These are phyloP conservation scores for Aspergillus asperescens DNA, from an alignment of 495 filamentous ascomycete genomes.

Conservation along the genomic window DNA sequence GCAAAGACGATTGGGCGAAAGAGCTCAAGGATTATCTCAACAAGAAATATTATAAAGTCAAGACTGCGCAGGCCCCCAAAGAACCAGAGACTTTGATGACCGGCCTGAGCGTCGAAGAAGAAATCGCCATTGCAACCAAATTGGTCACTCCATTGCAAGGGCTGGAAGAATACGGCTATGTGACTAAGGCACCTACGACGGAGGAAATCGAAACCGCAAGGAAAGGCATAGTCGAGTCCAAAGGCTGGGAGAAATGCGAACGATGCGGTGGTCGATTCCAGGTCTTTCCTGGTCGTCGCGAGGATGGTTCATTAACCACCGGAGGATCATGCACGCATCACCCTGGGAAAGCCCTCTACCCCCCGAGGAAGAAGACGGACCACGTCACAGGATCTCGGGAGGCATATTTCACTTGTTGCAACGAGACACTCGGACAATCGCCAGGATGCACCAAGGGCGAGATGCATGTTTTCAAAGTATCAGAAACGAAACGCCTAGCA, in stretches of 20 bases:
- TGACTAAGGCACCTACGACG: slow-evolving; percentile 56
- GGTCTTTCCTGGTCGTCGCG: slow-evolving; percentile 80
- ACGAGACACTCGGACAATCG: slow-evolving; percentile 59
- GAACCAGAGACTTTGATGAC: slow-evolving; percentile 50
- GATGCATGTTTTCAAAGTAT: slow-evolving; percentile 85
- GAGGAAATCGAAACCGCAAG: slow-evolving; percentile 57
- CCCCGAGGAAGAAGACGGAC: slow-evolving; percentile 44
- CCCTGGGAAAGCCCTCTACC: slow-evolving; percentile 56
- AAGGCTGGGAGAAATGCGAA: slow-evolving; percentile 83
- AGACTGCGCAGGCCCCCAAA: slow-evolving; percentile 20
- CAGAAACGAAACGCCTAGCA: slow-evolving; percentile 68
- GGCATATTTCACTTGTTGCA: slow-evolving; percentile 73
- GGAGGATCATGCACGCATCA: slow-evolving; percentile 77
- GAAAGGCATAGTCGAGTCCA: slow-evolving; percentile 56
- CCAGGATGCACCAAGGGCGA: slow-evolving; percentile 63
- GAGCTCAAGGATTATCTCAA: slow-evolving; percentile 41
- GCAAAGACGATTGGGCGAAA: slow-evolving; percentile 56
- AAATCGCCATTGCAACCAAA: slow-evolving; percentile 56
- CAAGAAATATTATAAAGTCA: slow-evolving; percentile 38
- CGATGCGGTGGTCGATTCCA: slow-evolving; percentile 83
- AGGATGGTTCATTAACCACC: slow-evolving; percentile 72
- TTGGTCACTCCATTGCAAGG: slow-evolving; percentile 55
- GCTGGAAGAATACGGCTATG: slow-evolving; percentile 67
- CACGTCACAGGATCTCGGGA: slow-evolving; percentile 41
- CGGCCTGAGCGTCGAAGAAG: slow-evolving; percentile 59